A percentile compares a stretch with the other conserved stretches of the same genome.
These are phyloP conservation scores for Cryptosporidium ubiquitum DNA, from an alignment of 169 alveolate species.

Conservation along the genomic window DNA sequence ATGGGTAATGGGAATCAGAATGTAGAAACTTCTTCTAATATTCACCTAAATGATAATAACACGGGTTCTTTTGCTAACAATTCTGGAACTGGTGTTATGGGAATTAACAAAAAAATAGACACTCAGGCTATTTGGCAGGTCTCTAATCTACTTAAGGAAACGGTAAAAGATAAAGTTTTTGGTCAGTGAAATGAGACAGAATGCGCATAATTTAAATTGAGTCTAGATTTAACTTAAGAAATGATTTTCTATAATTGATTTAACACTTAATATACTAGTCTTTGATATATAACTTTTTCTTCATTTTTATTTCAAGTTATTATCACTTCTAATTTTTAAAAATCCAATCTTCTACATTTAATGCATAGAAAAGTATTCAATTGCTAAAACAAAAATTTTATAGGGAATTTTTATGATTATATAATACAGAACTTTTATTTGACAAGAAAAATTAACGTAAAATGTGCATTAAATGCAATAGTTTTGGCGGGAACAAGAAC, in stretches of 20 bases:
- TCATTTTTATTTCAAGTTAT: not conserved
- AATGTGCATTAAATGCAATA: not conserved
- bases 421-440: too few species aligned
- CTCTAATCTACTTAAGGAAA: conserved; percentile 63
- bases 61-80: not conserved
- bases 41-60: not conserved
- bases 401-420: too few species aligned
- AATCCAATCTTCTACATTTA: not conserved
- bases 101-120: conserved; percentile 35
- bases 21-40: not conserved
- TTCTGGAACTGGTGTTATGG: not conserved
- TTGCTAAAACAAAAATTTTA: too few species aligned
- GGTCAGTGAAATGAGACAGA: not conserved
- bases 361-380: too few species aligned
- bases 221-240: not conserved
- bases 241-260: not conserved
- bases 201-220: not conserved
- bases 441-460: too few species aligned
- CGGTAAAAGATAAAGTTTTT: conserved; percentile 68
- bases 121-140: conserved; percentile 65
- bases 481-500: not conserved
- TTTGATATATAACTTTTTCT: too few species aligned
- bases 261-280: not conserved
- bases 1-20: not conserved
- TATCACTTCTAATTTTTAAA: too few species aligned